These are phyloP conservation scores for Colletotrichum paranaense DNA, from an alignment of 2,329 filamentous ascomycete genomes.

Conservation along the genomic window DNA sequence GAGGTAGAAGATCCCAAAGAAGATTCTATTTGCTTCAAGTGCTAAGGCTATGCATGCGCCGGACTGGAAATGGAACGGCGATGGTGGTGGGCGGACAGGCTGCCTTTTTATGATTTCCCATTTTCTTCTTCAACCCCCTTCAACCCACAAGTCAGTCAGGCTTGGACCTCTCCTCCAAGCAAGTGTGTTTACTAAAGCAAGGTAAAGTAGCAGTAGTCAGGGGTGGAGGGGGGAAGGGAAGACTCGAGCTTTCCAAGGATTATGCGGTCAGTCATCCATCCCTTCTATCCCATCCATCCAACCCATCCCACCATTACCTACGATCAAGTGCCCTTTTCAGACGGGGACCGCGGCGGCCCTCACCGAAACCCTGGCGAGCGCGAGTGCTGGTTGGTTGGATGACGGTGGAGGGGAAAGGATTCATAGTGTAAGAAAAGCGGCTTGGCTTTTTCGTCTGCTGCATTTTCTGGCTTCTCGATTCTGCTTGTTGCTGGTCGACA, in stretches of 20 bases:
- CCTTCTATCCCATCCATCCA: slow-evolving; percentile 3
- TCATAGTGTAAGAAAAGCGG: slow-evolving; percentile 1
- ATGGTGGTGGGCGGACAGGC: slow-evolving; percentile 22
- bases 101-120: slow-evolving; percentile 32
- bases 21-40: slow-evolving; percentile 26
- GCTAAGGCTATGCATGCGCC: slow-evolving; percentile 10
- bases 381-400: slow-evolving; percentile 17
- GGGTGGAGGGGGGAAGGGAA: background rate
- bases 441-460: background rate
- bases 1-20: slow-evolving; percentile 17
- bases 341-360: slow-evolving; percentile 16
- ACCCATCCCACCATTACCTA: slow-evolving; percentile 7
- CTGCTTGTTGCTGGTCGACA: background rate
- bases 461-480: background rate
- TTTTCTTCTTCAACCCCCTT: background rate
- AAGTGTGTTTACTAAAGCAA: background rate
- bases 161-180: slow-evolving; percentile 10
- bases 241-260: slow-evolving; percentile 12
- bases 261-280: slow-evolving; percentile 26
- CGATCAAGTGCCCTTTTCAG: slow-evolving; percentile 2
- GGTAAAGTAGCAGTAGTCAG: background rate
- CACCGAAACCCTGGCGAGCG: slow-evolving; percentile 19
- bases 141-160: background rate
- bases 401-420: background rate
- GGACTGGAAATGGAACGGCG: background rate